Evolutionary conservation across 768 basidiomycete genomes (phyloP).

Genomic region (Mrakia blollopis): DNA sequence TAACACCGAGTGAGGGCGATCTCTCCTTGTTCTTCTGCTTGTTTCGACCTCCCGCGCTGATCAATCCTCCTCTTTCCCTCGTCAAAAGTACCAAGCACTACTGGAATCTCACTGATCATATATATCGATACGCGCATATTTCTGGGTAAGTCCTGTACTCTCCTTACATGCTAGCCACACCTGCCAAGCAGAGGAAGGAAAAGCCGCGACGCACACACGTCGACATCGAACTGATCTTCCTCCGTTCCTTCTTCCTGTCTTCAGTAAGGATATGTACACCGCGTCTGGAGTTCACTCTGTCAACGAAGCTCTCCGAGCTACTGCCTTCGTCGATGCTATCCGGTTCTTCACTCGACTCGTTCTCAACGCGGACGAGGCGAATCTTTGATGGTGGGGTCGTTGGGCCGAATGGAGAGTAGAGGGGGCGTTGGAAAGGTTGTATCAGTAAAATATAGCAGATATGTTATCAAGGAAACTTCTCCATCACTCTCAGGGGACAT

Average conservation of each 20-base stretch:
- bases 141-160: background rate
- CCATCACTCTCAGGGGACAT: no score
- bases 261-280: slow-evolving; percentile 19
- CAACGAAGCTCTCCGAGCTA: slow-evolving; percentile 10
- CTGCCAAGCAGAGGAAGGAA: background rate
- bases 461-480: no score
- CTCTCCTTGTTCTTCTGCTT: background rate
- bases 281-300: slow-evolving; percentile 23
- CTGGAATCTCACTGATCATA: slow-evolving; percentile 42
- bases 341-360: background rate
- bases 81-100: slow-evolving; percentile 37
- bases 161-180: no score
- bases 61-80: slow-evolving; percentile 1
- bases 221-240: background rate
- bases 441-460: no score
- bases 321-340: slow-evolving; percentile 1
- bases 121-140: slow-evolving; percentile 38
- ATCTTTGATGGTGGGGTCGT: background rate
- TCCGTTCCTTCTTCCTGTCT: background rate
- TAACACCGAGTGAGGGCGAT: background rate
- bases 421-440: background rate
- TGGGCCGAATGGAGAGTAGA: no score
- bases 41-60: background rate
- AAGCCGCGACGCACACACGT: no score
- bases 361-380: slow-evolving; percentile 10